phyloP scores from a whole-genome alignment of 371 early-diverging fungal species.

The Mucor velutinosus region DNA sequence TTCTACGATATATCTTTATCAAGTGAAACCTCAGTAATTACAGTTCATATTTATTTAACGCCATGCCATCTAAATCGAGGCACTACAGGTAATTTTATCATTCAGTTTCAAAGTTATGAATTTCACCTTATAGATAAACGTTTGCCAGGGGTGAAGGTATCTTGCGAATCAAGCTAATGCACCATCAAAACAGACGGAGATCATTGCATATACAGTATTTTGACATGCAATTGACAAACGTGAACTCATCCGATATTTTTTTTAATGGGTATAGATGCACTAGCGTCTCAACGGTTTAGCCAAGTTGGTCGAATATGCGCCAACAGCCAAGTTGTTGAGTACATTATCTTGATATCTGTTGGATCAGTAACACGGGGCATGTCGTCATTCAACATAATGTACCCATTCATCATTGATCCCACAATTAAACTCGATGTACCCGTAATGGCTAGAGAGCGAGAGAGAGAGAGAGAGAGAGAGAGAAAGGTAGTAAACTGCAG shows the following conservation, averaged over 20 bases:
- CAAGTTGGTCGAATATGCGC: no score
- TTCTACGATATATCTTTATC: background rate
- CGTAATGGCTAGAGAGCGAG: no score
- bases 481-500: background rate
- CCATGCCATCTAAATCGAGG: background rate
- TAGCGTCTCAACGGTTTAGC: no score
- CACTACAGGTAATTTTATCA: background rate
- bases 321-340: background rate
- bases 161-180: background rate
- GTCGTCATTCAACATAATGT: background rate
- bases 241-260: no score
- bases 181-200: background rate
- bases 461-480: background rate
- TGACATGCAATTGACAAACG: background rate
- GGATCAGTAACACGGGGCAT: background rate
- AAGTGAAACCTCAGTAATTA: background rate
- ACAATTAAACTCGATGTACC: no score
- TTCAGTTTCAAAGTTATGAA: background rate
- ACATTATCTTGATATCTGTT: background rate
- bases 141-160: background rate
- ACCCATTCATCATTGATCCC: background rate
- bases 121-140: background rate
- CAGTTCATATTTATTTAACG: background rate
- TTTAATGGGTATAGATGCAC: no score
- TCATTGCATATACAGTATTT: background rate